These are phyloP conservation scores for Suillus weaverae DNA, from an alignment of 768 basidiomycete genomes.

Conservation along the genomic window DNA sequence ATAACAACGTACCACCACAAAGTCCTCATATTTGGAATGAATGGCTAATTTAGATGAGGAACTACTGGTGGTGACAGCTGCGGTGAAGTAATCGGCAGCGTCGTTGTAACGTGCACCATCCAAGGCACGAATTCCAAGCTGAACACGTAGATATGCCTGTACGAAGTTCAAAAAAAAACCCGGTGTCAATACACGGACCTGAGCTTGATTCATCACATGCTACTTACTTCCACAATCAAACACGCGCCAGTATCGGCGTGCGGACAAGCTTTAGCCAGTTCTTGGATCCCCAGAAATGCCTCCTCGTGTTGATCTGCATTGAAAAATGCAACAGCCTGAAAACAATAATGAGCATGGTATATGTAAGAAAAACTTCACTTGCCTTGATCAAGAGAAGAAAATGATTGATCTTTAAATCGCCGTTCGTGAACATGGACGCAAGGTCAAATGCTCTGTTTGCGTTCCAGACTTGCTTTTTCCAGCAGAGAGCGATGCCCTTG, in stretches of 20 bases:
- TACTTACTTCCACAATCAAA: neutral
- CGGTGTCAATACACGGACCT: neutral
- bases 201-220: neutral
- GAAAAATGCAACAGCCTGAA: neutral
- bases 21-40: neutral
- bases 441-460: neutral
- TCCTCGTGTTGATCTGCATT: neutral
- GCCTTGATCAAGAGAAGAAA: neutral
- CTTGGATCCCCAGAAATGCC: neutral
- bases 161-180: neutral
- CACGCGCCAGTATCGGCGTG: neutral
- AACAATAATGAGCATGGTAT: neutral
- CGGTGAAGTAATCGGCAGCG: neutral
- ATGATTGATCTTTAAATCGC: neutral
- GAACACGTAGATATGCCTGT: neutral
- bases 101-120: neutral
- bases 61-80: neutral
- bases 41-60: neutral
- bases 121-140: neutral
- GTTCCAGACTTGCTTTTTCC: neutral
- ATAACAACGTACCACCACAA: neutral
- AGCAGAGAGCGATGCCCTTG: neutral
- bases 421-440: neutral
- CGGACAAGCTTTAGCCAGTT: neutral
- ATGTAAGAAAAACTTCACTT: neutral